phyloP scores from a whole-genome alignment of 129 eudicot species.

The Saposhnikovia divaricata region DNA sequence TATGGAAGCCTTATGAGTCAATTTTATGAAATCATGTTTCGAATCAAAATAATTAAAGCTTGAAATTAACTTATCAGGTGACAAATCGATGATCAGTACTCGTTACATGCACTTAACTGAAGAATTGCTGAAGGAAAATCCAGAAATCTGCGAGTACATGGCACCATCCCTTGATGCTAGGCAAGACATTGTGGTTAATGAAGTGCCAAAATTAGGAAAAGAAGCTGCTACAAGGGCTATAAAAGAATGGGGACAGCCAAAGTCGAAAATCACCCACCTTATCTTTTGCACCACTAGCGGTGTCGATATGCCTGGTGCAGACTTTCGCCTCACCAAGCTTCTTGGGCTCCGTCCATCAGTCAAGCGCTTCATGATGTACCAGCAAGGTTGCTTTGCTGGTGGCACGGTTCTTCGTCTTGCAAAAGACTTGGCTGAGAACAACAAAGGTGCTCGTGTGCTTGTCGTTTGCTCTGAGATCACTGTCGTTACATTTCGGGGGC shows the following conservation, averaged over 20 bases:
- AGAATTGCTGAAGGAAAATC: constrained; percentile 28
- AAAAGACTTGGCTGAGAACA: constrained; percentile 56
- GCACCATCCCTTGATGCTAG: constrained; percentile 50
- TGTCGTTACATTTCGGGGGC: constrained; percentile 46
- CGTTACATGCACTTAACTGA: constrained; percentile 43
- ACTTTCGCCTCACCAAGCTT: constrained; percentile 55
- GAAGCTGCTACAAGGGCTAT: constrained; percentile 46
- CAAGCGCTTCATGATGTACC: constrained; percentile 56
- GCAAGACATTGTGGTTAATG: constrained; percentile 69
- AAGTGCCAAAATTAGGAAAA: constrained; percentile 53
- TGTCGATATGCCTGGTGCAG: constrained; percentile 57
- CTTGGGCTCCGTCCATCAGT: constrained; percentile 51
- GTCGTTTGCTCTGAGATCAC: constrained; percentile 56
- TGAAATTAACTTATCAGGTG: constrained; percentile 4
- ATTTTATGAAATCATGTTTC: too few species aligned
- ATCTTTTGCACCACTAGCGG: constrained; percentile 48
- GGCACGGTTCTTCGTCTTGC: constrained; percentile 56
- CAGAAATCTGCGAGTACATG: constrained; percentile 29
- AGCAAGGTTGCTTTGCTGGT: constrained; percentile 56
- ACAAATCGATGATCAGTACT: constrained; percentile 37
- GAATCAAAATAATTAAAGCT: neutral
- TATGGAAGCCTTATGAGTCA: too few species aligned
- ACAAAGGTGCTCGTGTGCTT: constrained; percentile 42
- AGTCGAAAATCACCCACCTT: constrained; percentile 46
- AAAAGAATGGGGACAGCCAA: constrained; percentile 46